These are phyloP conservation scores for Filobasidium wieringae DNA, from an alignment of 768 basidiomycete species.

Conservation along the genomic window DNA sequence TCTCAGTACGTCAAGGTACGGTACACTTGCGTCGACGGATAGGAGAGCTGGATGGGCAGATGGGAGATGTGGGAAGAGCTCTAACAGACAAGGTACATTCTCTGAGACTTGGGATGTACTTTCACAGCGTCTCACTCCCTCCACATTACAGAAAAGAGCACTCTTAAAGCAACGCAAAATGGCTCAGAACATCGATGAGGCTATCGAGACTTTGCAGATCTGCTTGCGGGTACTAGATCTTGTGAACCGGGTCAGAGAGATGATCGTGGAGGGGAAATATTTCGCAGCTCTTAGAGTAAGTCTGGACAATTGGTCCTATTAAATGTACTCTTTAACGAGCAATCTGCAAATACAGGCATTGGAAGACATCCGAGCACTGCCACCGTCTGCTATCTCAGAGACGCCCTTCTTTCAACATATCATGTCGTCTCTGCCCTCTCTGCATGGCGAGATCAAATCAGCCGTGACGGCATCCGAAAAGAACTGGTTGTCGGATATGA, in stretches of 20 bases:
- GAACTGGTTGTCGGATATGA: conserved; percentile 89
- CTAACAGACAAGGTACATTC: conserved; percentile 62
- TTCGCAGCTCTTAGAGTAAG: conserved; percentile 92
- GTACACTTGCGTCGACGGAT: conserved; percentile 86
- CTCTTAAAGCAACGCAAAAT: conserved; percentile 84
- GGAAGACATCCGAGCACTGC: conserved; percentile 86
- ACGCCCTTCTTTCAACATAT: conserved; percentile 89
- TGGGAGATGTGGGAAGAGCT: conserved; percentile 72
- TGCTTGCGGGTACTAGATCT: conserved; percentile 86
- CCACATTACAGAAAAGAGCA: conserved; percentile 53
- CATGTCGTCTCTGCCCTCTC: conserved; percentile 77
- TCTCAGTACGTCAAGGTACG: conserved; percentile 91
- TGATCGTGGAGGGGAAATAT: conserved; percentile 86
- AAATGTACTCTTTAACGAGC: background rate
- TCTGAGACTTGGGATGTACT: background rate
- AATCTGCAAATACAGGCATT: conserved; percentile 66
- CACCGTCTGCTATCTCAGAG: conserved; percentile 73
- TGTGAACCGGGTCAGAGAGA: conserved; percentile 78
- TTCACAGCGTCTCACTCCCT: background rate
- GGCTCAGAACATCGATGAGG: conserved; percentile 86
- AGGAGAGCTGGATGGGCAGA: conserved; percentile 71
- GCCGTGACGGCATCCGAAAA: conserved; percentile 91
- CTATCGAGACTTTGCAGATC: conserved; percentile 87
- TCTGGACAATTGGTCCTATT: conserved; percentile 10
- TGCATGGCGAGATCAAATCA: conserved; percentile 78